Percentiles rank a stretch among this genome's conserved stretches.
Evolutionary conservation across 805 yeast species (phyloP).

Genomic region (Metschnikowia similis): DNA sequence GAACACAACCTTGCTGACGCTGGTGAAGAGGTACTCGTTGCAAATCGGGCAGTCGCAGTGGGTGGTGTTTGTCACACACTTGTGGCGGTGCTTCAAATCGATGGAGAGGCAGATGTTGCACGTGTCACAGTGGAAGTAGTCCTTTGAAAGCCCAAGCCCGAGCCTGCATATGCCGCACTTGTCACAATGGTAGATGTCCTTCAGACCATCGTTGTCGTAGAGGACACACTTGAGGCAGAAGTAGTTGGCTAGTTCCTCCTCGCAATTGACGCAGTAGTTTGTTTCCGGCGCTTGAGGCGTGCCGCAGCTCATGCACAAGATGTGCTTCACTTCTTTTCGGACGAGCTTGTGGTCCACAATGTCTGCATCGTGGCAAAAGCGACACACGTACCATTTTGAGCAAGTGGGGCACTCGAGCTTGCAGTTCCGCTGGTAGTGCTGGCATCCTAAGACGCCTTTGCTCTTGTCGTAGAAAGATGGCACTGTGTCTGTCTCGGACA

Average conservation of each 20-base stretch:
- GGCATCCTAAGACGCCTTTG: conserved; percentile 62
- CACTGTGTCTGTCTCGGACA: conserved; percentile 44
- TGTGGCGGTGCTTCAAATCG: conserved; percentile 70
- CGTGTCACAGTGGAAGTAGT: conserved; percentile 84
- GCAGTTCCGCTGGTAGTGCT: conserved; percentile 79
- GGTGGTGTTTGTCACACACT: conserved; percentile 81
- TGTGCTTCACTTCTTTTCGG: conserved; percentile 57
- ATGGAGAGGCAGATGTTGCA: conserved; percentile 88
- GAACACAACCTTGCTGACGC: conserved; percentile 77
- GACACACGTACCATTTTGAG: conserved; percentile 70
- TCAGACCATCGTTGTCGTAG: conserved; percentile 74
- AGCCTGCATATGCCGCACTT: conserved; percentile 90
- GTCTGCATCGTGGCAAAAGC: conserved; percentile 78
- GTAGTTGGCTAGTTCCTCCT: conserved; percentile 63
- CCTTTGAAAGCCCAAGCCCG: conserved; percentile 84
- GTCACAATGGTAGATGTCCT: conserved; percentile 86
- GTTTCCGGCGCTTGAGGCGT: conserved; percentile 70
- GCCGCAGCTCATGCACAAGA: conserved; percentile 78
- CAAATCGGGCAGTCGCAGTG: conserved; percentile 93
- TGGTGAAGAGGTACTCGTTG: conserved; percentile 83
- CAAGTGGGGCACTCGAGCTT: conserved; percentile 79
- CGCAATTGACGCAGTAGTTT: conserved; percentile 66
- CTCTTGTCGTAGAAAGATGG: conserved; percentile 46
- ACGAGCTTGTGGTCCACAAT: conserved; percentile 52
- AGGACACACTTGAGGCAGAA: conserved; percentile 75